These are phyloP conservation scores for Periconia digitata DNA, from an alignment of 2,329 filamentous ascomycete genomes.

Conservation along the genomic window DNA sequence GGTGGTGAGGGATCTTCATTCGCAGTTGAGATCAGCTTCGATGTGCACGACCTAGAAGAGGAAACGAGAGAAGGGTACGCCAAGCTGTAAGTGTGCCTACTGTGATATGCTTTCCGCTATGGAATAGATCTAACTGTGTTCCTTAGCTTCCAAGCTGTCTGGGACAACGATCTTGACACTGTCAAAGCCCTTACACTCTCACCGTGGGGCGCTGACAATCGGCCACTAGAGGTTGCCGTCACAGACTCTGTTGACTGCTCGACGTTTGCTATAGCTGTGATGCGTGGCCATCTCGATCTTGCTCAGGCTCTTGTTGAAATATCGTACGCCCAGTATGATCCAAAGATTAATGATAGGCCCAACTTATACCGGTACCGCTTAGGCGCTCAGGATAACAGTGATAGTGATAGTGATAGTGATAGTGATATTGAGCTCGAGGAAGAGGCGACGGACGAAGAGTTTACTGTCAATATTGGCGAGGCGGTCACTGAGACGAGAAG, in stretches of 20 bases:
- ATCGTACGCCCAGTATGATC: constrained; percentile 66
- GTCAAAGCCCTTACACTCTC: constrained; percentile 66
- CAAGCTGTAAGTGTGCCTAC: constrained; percentile 63
- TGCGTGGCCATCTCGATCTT: constrained; percentile 64
- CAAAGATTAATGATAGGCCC: constrained; percentile 51
- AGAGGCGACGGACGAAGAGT: constrained; percentile 65
- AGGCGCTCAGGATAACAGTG: constrained; percentile 32
- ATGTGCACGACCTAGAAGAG: constrained; percentile 52
- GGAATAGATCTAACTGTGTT: no score
- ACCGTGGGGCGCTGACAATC: constrained; percentile 59
- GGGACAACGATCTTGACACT: constrained; percentile 66
- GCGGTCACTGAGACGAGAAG: constrained; percentile 70
- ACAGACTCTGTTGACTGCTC: constrained; percentile 54
- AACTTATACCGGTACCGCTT: constrained; percentile 51
- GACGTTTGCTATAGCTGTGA: constrained; percentile 69
- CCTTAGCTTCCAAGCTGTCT: constrained; percentile 72
- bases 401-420: constrained; percentile 26
- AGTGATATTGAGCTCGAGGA: no score
- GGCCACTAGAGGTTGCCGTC: constrained; percentile 62
- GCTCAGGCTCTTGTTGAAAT: constrained; percentile 72
- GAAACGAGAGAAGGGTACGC: constrained; percentile 62
- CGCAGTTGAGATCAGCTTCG: constrained; percentile 56
- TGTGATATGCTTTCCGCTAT: no score
- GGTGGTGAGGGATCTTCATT: constrained; percentile 37
- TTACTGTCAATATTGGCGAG: constrained; percentile 74